Conservation (phyloP, 176 grass and related monocot genomes). For the Carex cristatella region DNA sequence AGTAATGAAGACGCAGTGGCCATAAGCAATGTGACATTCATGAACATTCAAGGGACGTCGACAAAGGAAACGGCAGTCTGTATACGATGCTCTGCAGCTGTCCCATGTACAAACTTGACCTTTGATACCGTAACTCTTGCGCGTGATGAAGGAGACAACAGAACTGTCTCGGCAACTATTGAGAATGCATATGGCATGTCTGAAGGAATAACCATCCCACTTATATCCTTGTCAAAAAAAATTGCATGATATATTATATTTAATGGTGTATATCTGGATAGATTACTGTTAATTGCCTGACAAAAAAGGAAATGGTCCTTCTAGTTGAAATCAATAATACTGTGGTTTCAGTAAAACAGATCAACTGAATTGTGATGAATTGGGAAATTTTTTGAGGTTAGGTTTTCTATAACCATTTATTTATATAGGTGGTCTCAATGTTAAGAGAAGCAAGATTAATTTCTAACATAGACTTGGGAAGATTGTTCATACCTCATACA, state of each 20-base stretch:
- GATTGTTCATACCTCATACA: neutral
- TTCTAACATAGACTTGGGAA: neutral
- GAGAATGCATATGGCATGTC: constrained; percentile 6
- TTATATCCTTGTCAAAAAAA: neutral
- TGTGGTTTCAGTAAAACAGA: neutral
- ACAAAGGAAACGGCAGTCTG: neutral
- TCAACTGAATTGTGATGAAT: neutral
- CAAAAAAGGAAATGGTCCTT: neutral
- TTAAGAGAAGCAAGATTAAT: neutral
- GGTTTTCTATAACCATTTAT: neutral
- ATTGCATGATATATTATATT: neutral
- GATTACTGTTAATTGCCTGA: neutral
- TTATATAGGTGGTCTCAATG: neutral
- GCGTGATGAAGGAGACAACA: neutral
- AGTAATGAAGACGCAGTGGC: neutral
- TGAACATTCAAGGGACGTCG: constrained; percentile 17
- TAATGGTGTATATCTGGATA: neutral
- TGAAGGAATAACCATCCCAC: neutral
- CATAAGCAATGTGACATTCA: constrained; percentile 26
- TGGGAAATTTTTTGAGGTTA: neutral
- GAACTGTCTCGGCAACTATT: neutral
- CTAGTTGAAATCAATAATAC: neutral
- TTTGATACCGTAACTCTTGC: neutral
- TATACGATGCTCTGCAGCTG: constrained; percentile 1
- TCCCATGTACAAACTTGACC: constrained; percentile 4